phyloP scores from a whole-genome alignment of 164 flowering plant genomes.

The Magnolia changhungtana region DNA sequence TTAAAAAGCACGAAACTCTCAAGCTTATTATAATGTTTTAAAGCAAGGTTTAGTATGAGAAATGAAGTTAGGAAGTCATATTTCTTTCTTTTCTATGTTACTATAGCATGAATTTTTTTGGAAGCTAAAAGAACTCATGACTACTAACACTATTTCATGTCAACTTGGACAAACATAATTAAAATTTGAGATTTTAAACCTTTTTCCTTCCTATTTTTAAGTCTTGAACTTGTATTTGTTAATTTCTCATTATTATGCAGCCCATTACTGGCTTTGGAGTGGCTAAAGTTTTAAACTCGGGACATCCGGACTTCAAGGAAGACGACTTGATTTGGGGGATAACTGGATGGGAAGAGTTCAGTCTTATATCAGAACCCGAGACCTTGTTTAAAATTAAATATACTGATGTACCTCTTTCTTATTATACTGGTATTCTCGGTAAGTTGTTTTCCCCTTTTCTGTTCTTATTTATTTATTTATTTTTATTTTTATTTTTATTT shows the following conservation, averaged over 20 bases:
- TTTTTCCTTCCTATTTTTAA: neutral
- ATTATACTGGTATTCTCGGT: slow-evolving; percentile 40
- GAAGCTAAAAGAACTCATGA: too few species aligned
- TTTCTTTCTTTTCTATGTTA: too few species aligned
- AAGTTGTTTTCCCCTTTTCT: neutral
- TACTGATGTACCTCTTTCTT: slow-evolving; percentile 52
- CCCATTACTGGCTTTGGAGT: slow-evolving; percentile 30
- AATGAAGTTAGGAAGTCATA: too few species aligned
- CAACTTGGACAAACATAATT: neutral
- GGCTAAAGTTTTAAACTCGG: slow-evolving; percentile 43
- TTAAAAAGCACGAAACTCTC: too few species aligned
- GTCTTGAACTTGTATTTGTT: neutral
- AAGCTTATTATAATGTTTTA: too few species aligned
- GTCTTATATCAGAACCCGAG: slow-evolving; percentile 17
- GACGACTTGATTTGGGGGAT: slow-evolving; percentile 60
- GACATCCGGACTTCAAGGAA: slow-evolving; percentile 31
- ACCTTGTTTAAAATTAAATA: slow-evolving; percentile 31
- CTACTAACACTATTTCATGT: neutral
- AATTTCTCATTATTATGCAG: neutral
- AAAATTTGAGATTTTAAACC: neutral
- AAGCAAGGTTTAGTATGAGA: too few species aligned
- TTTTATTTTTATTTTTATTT: too few species aligned
- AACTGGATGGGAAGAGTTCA: slow-evolving; percentile 59
- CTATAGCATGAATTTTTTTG: too few species aligned
- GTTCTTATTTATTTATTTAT: too few species aligned